These are phyloP conservation scores for Pseudozyma thailandica DNA, from an alignment of 1,284 basidiomycete genomes.

Conservation along the genomic window DNA sequence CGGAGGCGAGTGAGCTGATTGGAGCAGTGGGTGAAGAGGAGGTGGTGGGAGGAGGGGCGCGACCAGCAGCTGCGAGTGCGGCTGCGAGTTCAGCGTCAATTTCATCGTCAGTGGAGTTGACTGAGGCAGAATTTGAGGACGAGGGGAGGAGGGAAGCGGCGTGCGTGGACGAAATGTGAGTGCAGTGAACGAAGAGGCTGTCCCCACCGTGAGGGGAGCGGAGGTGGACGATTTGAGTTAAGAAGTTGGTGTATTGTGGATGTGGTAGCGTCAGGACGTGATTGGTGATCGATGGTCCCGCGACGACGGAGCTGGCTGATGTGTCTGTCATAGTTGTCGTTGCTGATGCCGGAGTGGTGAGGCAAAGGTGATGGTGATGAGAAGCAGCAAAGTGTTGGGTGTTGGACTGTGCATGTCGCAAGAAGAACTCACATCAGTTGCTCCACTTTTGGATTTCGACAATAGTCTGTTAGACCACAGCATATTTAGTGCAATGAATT, in stretches of 20 bases:
- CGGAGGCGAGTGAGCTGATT: conserved; percentile 15
- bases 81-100: conserved; percentile 18
- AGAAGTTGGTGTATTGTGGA: conserved; percentile 10
- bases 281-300: conserved; percentile 17
- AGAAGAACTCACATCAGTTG: conserved; percentile 7
- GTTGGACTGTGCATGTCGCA: conserved; percentile 6
- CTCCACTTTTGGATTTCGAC: too few relatives aligned
- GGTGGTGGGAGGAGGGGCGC: neutral
- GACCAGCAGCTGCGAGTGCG: conserved; percentile 22
- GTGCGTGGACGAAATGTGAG: conserved; percentile 9
- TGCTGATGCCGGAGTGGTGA: neutral
- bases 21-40: neutral
- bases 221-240: conserved; percentile 29
- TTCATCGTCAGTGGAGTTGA: neutral
- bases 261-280: conserved; percentile 37
- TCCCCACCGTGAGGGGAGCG: neutral
- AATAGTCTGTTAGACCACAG: too few relatives aligned
- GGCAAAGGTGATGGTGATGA: conserved; percentile 2
- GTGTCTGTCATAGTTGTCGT: neutral
- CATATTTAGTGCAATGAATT: neutral
- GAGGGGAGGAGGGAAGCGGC: conserved; percentile 7
- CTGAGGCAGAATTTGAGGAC: neutral
- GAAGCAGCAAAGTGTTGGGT: neutral
- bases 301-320: neutral
- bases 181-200: conserved; percentile 32